A percentile compares a stretch with the other conserved stretches of the same genome.
phyloP scores from a whole-genome alignment of 305 asterid genomes.

The Rubia occidens region DNA sequence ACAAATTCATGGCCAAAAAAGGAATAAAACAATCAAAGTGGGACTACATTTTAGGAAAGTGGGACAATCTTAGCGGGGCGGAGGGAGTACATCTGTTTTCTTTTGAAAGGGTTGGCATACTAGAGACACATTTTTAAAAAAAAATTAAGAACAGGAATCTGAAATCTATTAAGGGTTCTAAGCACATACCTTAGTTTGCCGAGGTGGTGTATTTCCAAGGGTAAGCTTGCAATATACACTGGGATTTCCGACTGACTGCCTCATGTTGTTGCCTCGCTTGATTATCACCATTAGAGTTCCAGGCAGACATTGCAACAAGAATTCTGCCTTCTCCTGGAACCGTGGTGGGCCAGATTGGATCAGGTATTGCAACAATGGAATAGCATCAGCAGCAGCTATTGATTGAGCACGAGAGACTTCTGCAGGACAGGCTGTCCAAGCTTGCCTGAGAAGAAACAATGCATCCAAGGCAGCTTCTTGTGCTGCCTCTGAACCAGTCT shows the following conservation, averaged over 20 bases:
- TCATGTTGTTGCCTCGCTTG: conserved; percentile 91
- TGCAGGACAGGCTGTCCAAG: conserved; percentile 99
- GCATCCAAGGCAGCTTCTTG: conserved; percentile 99
- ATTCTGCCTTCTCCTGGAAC: conserved; percentile 96
- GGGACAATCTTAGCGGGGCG: background rate
- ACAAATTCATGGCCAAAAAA: background rate
- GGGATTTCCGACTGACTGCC: conserved; percentile 94
- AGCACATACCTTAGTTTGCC: conserved; percentile 62
- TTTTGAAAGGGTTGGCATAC: background rate
- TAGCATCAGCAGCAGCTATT: conserved; percentile 96
- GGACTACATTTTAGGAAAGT: background rate
- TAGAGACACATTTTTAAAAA: background rate
- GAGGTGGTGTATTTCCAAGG: conserved; percentile 84
- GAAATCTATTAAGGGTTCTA: conserved; percentile 11
- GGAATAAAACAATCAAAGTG: background rate
- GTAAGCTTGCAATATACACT: conserved; percentile 94
- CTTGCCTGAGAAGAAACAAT: conserved; percentile 86
- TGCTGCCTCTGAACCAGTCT: conserved; percentile 94
- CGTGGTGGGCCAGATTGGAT: conserved; percentile 98
- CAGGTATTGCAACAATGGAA: conserved; percentile 85
- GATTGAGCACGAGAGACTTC: conserved; percentile 98
- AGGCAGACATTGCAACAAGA: conserved; percentile 90
- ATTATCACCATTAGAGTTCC: conserved; percentile 87
- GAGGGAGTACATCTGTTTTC: background rate
- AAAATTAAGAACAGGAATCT: conserved; percentile 8